Conservation (phyloP, 352 stramenopile genomes). For the Phytophthora pistaciae region DNA sequence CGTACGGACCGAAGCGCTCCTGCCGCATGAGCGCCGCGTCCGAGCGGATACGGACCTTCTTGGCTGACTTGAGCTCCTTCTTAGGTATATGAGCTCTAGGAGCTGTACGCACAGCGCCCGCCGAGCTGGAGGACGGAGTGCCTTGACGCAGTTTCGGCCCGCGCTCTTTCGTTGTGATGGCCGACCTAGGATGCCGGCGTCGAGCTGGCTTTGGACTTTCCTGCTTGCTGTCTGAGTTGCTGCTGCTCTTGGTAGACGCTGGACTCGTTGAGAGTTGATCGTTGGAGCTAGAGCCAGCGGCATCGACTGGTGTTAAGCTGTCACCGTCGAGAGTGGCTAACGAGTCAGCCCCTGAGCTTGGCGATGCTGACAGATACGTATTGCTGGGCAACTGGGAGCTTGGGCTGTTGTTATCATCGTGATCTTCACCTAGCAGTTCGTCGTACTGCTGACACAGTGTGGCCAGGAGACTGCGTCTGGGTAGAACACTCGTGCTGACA, state of each 20-base stretch:
- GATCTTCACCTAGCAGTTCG: constrained; percentile 41
- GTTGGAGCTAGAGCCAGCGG: background rate
- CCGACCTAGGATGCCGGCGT: constrained; percentile 29
- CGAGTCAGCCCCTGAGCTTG: constrained; percentile 3
- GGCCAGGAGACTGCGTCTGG: constrained; percentile 23
- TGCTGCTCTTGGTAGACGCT: background rate
- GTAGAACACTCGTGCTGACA: constrained; percentile 37
- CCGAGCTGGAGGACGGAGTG: constrained; percentile 29
- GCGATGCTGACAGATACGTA: background rate
- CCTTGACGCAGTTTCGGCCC: constrained; percentile 19
- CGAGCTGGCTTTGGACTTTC: constrained; percentile 10
- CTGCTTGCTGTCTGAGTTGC: constrained; percentile 32
- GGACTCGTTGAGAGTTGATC: background rate
- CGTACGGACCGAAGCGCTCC: constrained; percentile 71
- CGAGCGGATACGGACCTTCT: constrained; percentile 73
- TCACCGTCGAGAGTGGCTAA: constrained; percentile 5
- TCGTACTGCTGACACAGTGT: constrained; percentile 52
- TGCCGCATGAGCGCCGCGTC: constrained; percentile 71
- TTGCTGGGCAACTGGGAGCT: background rate
- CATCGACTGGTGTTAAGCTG: background rate
- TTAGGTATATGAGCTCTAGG: constrained; percentile 6
- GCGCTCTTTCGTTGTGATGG: constrained; percentile 20
- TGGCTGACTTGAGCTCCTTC: constrained; percentile 42
- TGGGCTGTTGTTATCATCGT: constrained; percentile 27
- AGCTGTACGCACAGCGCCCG: constrained; percentile 18